phyloP scores from a whole-genome alignment of 2,329 filamentous ascomycete species.

The Colletotrichum cuscutae region DNA sequence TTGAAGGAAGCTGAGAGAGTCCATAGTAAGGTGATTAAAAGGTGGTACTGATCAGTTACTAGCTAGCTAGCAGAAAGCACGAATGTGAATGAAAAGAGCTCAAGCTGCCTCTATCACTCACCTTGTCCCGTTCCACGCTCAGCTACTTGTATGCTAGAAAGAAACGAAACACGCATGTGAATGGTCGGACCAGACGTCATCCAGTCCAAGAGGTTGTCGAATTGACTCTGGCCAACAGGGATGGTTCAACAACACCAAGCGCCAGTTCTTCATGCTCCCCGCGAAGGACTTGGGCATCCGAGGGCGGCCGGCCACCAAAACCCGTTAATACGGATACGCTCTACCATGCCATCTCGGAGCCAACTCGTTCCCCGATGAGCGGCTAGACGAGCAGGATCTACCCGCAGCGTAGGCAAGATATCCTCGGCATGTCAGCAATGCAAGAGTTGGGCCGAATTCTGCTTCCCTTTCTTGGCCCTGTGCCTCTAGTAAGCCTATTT shows the following conservation, averaged over 20 bases:
- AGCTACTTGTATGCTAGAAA: background rate
- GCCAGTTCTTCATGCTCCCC: slow-evolving; percentile 15
- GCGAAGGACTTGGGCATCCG: background rate
- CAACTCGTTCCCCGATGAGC: background rate
- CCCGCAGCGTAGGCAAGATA: background rate
- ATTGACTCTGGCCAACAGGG: slow-evolving; percentile 17
- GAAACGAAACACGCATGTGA: background rate
- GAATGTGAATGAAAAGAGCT: background rate
- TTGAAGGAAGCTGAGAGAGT: background rate
- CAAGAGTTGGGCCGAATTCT: slow-evolving; percentile 17
- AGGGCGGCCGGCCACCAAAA: background rate
- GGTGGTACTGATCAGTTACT: too few species aligned
- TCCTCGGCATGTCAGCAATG: background rate
- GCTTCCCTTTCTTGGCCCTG: background rate
- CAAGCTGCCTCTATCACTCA: background rate
- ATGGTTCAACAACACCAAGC: slow-evolving; percentile 20
- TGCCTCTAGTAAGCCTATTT: background rate
- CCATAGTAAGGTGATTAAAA: background rate
- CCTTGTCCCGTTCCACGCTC: background rate
- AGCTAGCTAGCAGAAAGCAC: background rate
- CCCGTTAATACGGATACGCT: slow-evolving; percentile 24
- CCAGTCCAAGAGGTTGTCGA: background rate
- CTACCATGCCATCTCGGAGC: background rate
- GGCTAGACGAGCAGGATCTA: background rate
- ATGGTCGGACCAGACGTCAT: slow-evolving; percentile 6